Conservation (phyloP, 768 basidiomycete species). For the Pisolithus microcarpus region DNA sequence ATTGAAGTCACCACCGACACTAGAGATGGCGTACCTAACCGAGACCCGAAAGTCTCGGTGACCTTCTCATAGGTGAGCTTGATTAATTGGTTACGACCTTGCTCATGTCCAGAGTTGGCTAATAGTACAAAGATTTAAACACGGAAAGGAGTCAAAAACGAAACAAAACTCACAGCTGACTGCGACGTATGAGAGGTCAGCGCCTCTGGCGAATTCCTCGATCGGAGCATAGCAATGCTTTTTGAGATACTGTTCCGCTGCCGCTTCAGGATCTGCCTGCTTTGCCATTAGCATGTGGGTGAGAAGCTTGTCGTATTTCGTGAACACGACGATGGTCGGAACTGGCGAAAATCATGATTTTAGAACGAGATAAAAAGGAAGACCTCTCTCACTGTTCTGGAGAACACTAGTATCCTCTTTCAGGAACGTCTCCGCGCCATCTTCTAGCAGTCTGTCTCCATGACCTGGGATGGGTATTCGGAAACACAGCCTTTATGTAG, state of each 20-base stretch:
- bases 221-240: background rate
- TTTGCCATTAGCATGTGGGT: background rate
- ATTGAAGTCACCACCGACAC: background rate
- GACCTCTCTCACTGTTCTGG: too few species aligned
- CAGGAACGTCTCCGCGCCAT: too few species aligned
- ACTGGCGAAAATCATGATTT: slow-evolving; percentile 9
- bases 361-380: too few species aligned
- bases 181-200: background rate
- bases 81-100: background rate
- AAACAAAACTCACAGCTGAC: background rate
- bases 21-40: background rate
- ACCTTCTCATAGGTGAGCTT: slow-evolving; percentile 1
- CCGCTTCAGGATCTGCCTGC: background rate
- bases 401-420: too few species aligned
- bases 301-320: slow-evolving; percentile 5
- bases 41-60: background rate
- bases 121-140: too few species aligned
- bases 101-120: background rate
- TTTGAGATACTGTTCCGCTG: background rate
- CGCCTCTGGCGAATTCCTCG: background rate
- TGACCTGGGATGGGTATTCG: too few species aligned
- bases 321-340: slow-evolving; percentile 1
- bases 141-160: background rate
- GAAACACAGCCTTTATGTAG: too few species aligned
- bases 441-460: too few species aligned